phyloP scores from a whole-genome alignment of 2,329 filamentous ascomycete species.

The Cylindrodendrum hubeiense region DNA sequence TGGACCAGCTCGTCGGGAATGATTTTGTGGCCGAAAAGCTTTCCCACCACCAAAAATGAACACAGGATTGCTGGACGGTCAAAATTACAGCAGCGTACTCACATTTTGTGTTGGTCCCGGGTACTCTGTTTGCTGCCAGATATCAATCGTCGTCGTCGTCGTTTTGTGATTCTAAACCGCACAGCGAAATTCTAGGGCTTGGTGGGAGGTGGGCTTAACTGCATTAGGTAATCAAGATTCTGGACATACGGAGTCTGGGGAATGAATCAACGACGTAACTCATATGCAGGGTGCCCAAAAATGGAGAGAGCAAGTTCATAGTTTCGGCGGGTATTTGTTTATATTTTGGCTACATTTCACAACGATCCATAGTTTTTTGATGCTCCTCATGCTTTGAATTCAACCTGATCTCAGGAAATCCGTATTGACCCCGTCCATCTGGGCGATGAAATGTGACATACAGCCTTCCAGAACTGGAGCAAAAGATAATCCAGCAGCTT shows the following conservation, averaged over 20 bases:
- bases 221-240: slow-evolving; percentile 55
- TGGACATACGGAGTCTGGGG: slow-evolving; percentile 18
- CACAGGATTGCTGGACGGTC: slow-evolving; percentile 19
- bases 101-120: slow-evolving; percentile 53
- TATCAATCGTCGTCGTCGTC: slow-evolving; percentile 48
- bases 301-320: slow-evolving; percentile 5
- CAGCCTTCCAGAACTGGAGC: slow-evolving; percentile 70
- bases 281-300: slow-evolving; percentile 11
- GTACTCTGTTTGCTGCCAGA: slow-evolving; percentile 48
- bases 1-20: slow-evolving; percentile 35
- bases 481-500: slow-evolving; percentile 71
- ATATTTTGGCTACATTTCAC: slow-evolving; percentile 49
- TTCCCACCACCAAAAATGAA: slow-evolving; percentile 32
- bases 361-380: slow-evolving; percentile 46
- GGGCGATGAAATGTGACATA: slow-evolving; percentile 72
- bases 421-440: slow-evolving; percentile 76
- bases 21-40: slow-evolving; percentile 34
- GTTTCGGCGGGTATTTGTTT: slow-evolving; percentile 45
- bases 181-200: slow-evolving; percentile 61
- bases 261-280: slow-evolving; percentile 23
- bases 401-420: slow-evolving; percentile 65
- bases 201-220: slow-evolving; percentile 53
- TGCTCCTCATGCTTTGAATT: slow-evolving; percentile 53
- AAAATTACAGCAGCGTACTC: slow-evolving; percentile 45
- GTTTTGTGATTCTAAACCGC: slow-evolving; percentile 56